These are phyloP conservation scores for Leccinum variicolor DNA, from an alignment of 768 basidiomycete genomes.

Conservation along the genomic window DNA sequence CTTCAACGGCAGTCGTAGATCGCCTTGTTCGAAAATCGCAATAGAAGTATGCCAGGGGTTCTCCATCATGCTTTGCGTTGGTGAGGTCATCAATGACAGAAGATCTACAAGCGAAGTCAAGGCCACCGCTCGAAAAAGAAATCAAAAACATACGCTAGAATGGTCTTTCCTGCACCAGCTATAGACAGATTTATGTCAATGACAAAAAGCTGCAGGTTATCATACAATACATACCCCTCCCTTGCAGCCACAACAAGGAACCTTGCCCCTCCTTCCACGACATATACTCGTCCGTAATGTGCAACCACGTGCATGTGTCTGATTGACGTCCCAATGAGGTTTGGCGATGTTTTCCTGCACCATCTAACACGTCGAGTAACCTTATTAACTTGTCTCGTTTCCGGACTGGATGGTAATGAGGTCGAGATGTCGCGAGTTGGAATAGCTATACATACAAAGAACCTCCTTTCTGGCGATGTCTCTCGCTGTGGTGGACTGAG, in stretches of 20 bases:
- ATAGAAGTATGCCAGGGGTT: constrained; percentile 16
- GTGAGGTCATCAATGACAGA: background rate
- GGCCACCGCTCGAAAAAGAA: too few relatives aligned
- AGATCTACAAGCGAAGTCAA: background rate
- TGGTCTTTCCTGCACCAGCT: background rate
- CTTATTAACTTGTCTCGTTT: background rate
- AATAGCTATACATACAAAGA: too few relatives aligned
- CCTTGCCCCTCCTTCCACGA: too few relatives aligned
- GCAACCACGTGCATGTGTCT: too few relatives aligned
- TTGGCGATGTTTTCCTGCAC: too few relatives aligned
- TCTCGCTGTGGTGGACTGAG: too few relatives aligned
- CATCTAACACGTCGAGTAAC: too few relatives aligned
- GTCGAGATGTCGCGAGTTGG: too few relatives aligned
- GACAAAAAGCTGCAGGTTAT: accelerated
- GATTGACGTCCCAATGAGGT: too few relatives aligned
- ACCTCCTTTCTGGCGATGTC: too few relatives aligned
- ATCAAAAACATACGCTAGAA: background rate
- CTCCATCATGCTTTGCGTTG: background rate
- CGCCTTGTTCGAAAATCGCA: constrained; percentile 17
- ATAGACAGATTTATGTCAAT: background rate
- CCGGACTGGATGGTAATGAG: background rate
- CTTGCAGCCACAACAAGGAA: constrained; percentile 13
- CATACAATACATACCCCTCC: constrained; percentile 6
- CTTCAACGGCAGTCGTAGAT: constrained; percentile 9
- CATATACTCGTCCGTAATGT: too few relatives aligned